Evolutionary conservation across 108 stramenopile species (phyloP), one percentile per base, ranked within the genome.

Genomic region (Skeletonema grethae): DNA sequence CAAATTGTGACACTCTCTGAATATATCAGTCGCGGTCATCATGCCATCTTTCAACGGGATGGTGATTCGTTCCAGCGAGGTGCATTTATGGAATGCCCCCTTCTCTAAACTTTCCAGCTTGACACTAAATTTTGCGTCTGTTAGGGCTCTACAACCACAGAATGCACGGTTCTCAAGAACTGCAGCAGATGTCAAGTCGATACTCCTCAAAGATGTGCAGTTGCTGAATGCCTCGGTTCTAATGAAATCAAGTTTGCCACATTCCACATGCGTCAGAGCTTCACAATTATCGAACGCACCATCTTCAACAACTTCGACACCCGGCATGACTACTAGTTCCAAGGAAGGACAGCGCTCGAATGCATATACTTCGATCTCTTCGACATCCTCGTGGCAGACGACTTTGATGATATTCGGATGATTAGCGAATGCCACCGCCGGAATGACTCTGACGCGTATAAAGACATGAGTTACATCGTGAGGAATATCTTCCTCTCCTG

Each of bases 21-120:
- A 36, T 36, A 36, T 8, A 36, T 0, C 8, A 72, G 20, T 69
- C 69, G 38, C 25, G 1, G 7, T 65, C 58, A 32, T 73, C 64
- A 45, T 13, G n/a, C n/a, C 3, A 45, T 45, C 4, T 9, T 12
- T 45, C 45, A 45, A 45, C 0, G 45, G 45, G 2, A 45, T 45
- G 45, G 45, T 12, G 25, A 45, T 45, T 4, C 45, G 12, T 45
- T n/a, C n/a, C 45, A 45, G 13, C 3, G 45, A 13, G 45, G 45
- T 45, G 45, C 45, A 45, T 4, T n/a, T 0, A 13, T 12, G 15
- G 45, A 45, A 45, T 4, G 45, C 45, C 12, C n/a, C n/a, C 13
- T 45, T 1, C 1, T 1, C 45, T 9, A n/a, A 9, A 9, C 15
- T 45, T 45, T 45, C 45, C 45, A 45, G n/a, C 12, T 45, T 12